Percentiles rank a stretch among this genome's conserved stretches.
Evolutionary conservation across 1,284 basidiomycete species (phyloP).

Genomic region (Tranzscheliella williamsii): DNA sequence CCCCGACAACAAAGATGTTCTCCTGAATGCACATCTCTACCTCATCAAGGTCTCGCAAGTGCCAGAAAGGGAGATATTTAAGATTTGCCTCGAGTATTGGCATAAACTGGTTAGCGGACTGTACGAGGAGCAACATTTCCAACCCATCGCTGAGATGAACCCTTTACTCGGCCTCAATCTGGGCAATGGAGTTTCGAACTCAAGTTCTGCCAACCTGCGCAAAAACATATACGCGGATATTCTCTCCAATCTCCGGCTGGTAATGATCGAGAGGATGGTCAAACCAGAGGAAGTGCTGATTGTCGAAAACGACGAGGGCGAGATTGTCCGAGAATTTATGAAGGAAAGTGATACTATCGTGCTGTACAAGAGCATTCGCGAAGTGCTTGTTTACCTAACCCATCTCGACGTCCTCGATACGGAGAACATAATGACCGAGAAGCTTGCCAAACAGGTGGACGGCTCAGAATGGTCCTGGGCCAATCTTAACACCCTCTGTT

Average conservation of each 20-base stretch:
- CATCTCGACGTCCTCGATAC: constrained; percentile 96
- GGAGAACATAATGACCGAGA: constrained; percentile 85
- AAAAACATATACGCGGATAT: constrained; percentile 90
- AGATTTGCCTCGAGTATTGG: constrained; percentile 99
- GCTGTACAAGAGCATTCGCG: constrained; percentile 98
- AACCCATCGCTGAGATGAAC: constrained; percentile 91
- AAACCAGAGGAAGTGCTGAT: constrained; percentile 96
- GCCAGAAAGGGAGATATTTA: constrained; percentile 98
- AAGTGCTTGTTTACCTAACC: constrained; percentile 88
- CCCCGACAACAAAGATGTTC: constrained; percentile 84
- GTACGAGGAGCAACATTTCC: constrained; percentile 93
- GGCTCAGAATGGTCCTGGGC: constrained; percentile 99
- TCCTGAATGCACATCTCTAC: constrained; percentile 81
- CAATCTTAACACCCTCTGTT: constrained; percentile 97
- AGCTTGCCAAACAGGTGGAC: constrained; percentile 94
- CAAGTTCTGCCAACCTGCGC: constrained; percentile 66
- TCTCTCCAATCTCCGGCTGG: constrained; percentile 87
- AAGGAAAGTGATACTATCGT: constrained; percentile 99
- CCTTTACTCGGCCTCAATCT: constrained; percentile 85
- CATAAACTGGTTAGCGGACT: constrained; percentile 90
- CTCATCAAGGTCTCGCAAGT: constrained; percentile 99
- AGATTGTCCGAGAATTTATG: constrained; percentile 99
- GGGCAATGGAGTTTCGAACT: constrained; percentile 26
- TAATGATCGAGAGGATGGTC: constrained; percentile 99
- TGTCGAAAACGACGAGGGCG: constrained; percentile 98